Percentiles rank a stretch among this genome's conserved stretches.
Evolutionary conservation across 1,284 basidiomycete species (phyloP).

Genomic region (Cryptococcus amylolentus): DNA sequence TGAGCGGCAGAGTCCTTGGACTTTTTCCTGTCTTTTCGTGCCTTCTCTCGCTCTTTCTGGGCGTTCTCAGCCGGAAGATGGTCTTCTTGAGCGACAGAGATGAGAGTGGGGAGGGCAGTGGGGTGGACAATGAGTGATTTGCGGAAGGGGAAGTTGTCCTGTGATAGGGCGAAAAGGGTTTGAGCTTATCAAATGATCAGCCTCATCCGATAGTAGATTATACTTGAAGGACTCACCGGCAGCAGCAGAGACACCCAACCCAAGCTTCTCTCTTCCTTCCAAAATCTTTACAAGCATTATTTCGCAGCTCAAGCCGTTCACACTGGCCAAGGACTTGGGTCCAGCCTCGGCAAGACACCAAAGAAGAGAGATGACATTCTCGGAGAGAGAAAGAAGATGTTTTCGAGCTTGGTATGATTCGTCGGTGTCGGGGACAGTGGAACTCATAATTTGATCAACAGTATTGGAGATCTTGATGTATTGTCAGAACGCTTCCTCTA

Average conservation of each 20-base stretch:
- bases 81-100: slow-evolving; percentile 61
- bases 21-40: slow-evolving; percentile 45
- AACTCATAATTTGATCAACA: slow-evolving; percentile 63
- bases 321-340: slow-evolving; percentile 79
- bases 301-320: slow-evolving; percentile 71
- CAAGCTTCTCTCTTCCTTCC: slow-evolving; percentile 62
- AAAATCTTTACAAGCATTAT: slow-evolving; percentile 83
- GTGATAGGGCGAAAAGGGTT: slow-evolving; percentile 82
- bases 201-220: too few species aligned
- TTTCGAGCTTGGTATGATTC: slow-evolving; percentile 62
- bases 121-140: slow-evolving; percentile 61
- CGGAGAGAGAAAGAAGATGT: slow-evolving; percentile 77
- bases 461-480: slow-evolving; percentile 65
- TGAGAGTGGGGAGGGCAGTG: slow-evolving; percentile 64
- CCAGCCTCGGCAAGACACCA: slow-evolving; percentile 85
- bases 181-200: slow-evolving; percentile 58
- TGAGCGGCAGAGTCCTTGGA: slow-evolving; percentile 14
- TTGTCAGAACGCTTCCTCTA: slow-evolving; percentile 11
- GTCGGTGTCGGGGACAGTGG: slow-evolving; percentile 34
- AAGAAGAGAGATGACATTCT: slow-evolving; percentile 82
- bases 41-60: slow-evolving; percentile 54
- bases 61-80: slow-evolving; percentile 26
- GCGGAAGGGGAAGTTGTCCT: slow-evolving; percentile 72
- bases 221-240: slow-evolving; percentile 58
- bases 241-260: slow-evolving; percentile 66